Base-by-base conservation (phyloP, 768 basidiomycete species). In the Tylopilus vinaceipallidus region DNA sequence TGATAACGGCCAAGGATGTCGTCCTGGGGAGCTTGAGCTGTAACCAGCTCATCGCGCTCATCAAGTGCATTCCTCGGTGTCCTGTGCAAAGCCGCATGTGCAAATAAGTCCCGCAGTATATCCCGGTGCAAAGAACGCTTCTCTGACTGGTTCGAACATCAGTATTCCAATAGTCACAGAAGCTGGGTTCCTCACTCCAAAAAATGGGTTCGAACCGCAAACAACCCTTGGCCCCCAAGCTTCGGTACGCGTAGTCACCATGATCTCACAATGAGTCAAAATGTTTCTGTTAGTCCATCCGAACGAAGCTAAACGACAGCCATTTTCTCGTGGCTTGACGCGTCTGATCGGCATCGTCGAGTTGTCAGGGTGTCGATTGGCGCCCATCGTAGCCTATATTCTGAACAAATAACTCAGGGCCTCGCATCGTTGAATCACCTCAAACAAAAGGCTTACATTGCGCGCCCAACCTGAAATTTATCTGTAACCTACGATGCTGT, bases 11-110 rank as follows among this genome's bases (percentile, higher is more conserved):
- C 45, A 82, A 56, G 3, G 78, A 80, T 17, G 72, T 43, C 47
- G 56, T 67, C 54, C 73, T 75, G 1, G 80, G 81, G 26, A 82
- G 70, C 59, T 73, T 78, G 53, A 77, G 66, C 45, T 82, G 54
- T 27, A 19, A 43, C 75, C 14, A n/a, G 59, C 24, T 53, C 47
- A 7, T 30, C 41, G 46, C 70, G 59, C 33, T 55, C 46, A 17
- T 33, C 27, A 14, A 40, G 20, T 22, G 20, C 14, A 33, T 23
- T 41, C 39, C 27, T 36, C 40, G 27, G 27, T 27, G 29, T 23
- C 30, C 39, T 29, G 34, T 24, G 30, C 11, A 33, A 33, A 36
- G 36, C 13, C 8, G 19, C 17, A n/a, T 30, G 17, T 20, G 13
- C 10, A 26, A 57, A 44, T 48, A 42, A 38, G 11, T 45, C 43